Base-by-base conservation (phyloP, 805 yeast genomes). In the Candida nitratophila region DNA sequence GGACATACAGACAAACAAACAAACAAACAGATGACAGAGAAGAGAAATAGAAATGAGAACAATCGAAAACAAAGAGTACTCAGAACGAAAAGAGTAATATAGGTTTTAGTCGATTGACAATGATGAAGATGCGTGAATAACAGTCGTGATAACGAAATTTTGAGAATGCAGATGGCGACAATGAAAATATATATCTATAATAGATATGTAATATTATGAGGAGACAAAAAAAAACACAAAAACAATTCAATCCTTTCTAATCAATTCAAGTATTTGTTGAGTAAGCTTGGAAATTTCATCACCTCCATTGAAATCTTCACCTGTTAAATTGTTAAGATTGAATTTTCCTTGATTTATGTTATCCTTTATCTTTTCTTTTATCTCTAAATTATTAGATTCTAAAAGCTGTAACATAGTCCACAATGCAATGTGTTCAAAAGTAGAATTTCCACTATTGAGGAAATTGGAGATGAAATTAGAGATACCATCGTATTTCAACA, bases 341-440 rank as follows among this genome's bases (percentile, higher is more conserved):
- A 65, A 57, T 20, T 54, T 57, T 22, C 63, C 65, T 37, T 43
- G 50, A 44, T 56, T 57, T 40, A 65, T 61, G 45, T 63, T 67
- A 39, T 44, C 48, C 40, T 64, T 65, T 19, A 65, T 53, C 43
- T 51, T 60, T 4, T 54, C 48, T 50, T 72, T 74, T 55, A 84
- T 70, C 58, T 81, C 81, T 43, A 64, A 63, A 58, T 89, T 86
- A 54, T 84, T 86, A 48, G 95, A 81, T 65, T 93, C 99, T 51
- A 93, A 75, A 50, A 93, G 74, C 66, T 93, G 99, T 53, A 91
- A 73, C 52, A 90, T 83, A 37, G 96, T 91, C 99, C 99, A 93
- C 48, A 90, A 76, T 1, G 98, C 96, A 66, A 93, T 93, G 63
- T 93, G 99, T 66, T 93, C 98, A 65, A 93, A 93, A 0, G 98